phyloP scores from a whole-genome alignment of 2,329 filamentous ascomycete genomes.

The Pseudogymnoascus sp. region DNA sequence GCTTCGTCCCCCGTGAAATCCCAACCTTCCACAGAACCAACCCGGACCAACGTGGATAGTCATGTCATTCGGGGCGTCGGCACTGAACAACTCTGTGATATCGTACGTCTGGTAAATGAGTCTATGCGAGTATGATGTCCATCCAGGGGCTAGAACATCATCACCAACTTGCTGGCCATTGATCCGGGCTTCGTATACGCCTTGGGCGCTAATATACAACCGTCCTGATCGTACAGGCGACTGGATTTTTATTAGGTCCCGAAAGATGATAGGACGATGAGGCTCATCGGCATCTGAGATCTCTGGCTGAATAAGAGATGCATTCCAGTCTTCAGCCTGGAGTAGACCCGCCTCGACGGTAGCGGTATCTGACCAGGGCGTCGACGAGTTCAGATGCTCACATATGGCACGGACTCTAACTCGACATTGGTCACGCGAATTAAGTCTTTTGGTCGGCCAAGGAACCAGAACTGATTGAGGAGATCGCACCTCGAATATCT shows the following conservation, averaged over 20 bases:
- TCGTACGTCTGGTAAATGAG: conserved; percentile 48
- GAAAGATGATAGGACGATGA: conserved; percentile 28
- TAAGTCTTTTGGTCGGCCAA: conserved; percentile 34
- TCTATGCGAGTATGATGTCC: conserved; percentile 39
- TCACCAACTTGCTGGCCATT: conserved; percentile 28
- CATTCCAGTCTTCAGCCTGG: conserved; percentile 26
- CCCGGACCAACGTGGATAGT: conserved; percentile 39
- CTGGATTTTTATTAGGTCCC: conserved; percentile 25
- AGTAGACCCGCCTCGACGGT: conserved; percentile 30
- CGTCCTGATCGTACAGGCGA: conserved; percentile 18
- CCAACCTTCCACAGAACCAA: conserved; percentile 39
- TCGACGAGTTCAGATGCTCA: conserved; percentile 16
- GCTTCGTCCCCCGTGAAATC: conserved; percentile 26
- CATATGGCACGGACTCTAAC: conserved; percentile 24
- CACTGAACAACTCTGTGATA: conserved; percentile 34
- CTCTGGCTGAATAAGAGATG: conserved; percentile 20
- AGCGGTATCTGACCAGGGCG: conserved; percentile 25
- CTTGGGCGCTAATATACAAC: conserved; percentile 30
- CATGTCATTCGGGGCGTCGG: conserved; percentile 32
- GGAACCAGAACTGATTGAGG: conserved; percentile 33
- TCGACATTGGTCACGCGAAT: conserved; percentile 22
- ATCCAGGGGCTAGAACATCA: conserved; percentile 33
- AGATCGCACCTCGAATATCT: conserved; percentile 11
- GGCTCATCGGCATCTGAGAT: conserved; percentile 18
- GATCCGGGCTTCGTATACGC: conserved; percentile 29